Evolutionary conservation across 495 filamentous ascomycete genomes (phyloP).

Genomic region (Neurospora intermedia): DNA sequence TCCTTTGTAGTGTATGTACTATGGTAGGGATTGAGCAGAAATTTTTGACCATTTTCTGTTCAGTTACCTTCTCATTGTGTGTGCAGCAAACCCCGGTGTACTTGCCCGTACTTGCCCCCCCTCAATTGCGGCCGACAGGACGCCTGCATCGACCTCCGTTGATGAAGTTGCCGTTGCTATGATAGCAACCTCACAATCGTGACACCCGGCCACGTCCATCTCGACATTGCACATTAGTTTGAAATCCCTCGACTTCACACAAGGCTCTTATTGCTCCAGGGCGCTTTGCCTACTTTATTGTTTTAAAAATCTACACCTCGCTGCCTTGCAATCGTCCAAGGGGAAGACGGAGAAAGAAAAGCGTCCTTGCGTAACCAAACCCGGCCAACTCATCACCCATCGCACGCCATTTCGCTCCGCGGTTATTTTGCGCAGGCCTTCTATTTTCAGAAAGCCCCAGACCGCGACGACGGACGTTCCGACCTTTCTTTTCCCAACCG

Average conservation of each 20-base stretch:
- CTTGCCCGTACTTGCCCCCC: background rate
- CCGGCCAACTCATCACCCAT: background rate
- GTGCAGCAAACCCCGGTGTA: background rate
- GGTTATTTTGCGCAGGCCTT: background rate
- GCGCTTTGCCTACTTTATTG: background rate
- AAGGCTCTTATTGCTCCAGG: background rate
- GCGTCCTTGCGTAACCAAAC: background rate
- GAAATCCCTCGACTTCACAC: background rate
- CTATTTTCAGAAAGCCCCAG: background rate
- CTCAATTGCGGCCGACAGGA: background rate
- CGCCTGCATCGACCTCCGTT: background rate
- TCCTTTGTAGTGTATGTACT: too few species aligned
- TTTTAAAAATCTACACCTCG: background rate
- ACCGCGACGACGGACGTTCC: background rate
- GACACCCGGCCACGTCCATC: background rate
- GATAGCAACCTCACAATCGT: background rate
- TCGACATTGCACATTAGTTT: background rate
- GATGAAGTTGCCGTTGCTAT: background rate
- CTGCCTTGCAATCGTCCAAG: background rate
- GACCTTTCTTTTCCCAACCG: background rate
- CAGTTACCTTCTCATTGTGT: background rate
- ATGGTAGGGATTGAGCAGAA: background rate
- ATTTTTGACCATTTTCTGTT: background rate
- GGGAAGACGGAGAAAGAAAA: background rate
- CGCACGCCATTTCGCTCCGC: background rate